Evolutionary conservation across 2,329 filamentous ascomycete genomes (phyloP).

Genomic region (Trichoderma sp.): DNA sequence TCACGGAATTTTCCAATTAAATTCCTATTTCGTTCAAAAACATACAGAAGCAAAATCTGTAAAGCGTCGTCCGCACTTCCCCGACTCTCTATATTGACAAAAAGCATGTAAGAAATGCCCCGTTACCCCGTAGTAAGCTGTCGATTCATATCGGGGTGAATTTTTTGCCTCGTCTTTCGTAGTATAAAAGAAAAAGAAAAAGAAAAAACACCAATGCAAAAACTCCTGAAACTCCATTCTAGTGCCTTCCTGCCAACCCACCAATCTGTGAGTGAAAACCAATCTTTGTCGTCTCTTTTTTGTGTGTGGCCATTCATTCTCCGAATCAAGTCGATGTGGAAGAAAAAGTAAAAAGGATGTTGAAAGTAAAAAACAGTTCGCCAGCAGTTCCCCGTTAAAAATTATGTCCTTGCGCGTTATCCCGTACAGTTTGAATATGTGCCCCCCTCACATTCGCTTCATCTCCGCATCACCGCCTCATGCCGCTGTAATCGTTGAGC

Average conservation of each 20-base stretch:
- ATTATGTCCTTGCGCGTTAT: not conserved
- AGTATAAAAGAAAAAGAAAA: not conserved
- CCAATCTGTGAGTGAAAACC: not conserved
- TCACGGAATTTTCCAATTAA: not conserved
- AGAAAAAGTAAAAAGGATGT: not conserved
- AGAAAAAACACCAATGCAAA: not conserved
- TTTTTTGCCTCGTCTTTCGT: not conserved
- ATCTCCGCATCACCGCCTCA: constrained; percentile 41
- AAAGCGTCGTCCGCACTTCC: not conserved
- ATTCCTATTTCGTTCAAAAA: not conserved
- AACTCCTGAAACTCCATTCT: constrained; percentile 13
- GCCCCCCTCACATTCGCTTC: not conserved
- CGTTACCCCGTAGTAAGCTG: not conserved
- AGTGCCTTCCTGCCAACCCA: not conserved
- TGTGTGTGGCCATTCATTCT: not conserved
- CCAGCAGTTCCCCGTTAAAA: not conserved
- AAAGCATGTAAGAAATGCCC: not conserved
- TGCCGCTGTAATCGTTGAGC: constrained; percentile 68
- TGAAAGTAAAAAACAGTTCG: not conserved
- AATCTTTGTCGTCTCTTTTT: not conserved
- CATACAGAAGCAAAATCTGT: not conserved
- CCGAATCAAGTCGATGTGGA: not conserved
- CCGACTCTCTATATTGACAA: not conserved
- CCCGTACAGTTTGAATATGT: not conserved
- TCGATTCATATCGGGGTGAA: not conserved